Evolutionary conservation across 1,284 basidiomycete species (phyloP).

Genomic region (Meira nashicola): DNA sequence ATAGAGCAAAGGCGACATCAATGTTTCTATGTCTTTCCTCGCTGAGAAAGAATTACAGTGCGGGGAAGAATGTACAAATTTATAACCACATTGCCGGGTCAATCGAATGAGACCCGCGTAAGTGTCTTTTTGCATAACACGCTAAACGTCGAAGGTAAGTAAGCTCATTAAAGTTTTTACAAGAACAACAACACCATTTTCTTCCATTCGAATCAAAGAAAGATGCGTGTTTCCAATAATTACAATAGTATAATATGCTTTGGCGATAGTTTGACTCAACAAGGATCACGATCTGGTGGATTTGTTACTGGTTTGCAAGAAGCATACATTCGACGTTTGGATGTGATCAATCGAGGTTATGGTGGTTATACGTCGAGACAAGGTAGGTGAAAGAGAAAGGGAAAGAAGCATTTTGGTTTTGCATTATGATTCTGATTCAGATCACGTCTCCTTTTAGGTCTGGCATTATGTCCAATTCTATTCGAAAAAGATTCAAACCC

Average conservation of each 20-base stretch:
- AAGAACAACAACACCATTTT: too few relatives aligned
- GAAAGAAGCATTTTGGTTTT: not conserved
- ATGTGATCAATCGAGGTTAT: slow-evolving; percentile 5
- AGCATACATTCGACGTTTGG: not conserved
- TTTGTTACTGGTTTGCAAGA: slow-evolving; percentile 4
- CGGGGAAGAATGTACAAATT: too few relatives aligned
- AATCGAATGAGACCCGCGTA: too few relatives aligned
- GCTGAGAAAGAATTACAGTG: too few relatives aligned
- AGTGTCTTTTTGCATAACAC: too few relatives aligned
- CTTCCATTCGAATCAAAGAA: too few relatives aligned
- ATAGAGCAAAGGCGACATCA: too few relatives aligned
- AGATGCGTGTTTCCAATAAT: too few relatives aligned
- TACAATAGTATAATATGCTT: slow-evolving; percentile 7
- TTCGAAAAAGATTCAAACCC: not conserved
- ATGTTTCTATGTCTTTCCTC: too few relatives aligned
- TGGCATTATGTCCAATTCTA: not conserved
- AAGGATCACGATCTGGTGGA: slow-evolving; percentile 1
- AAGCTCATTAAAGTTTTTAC: too few relatives aligned
- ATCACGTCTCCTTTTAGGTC: not conserved
- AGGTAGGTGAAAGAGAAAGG: slow-evolving; percentile 1
- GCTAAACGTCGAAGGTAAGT: too few relatives aligned
- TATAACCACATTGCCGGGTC: too few relatives aligned
- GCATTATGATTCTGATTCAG: not conserved
- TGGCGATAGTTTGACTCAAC: slow-evolving; percentile 6
- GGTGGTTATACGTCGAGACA: slow-evolving; percentile 6